A percentile compares a stretch with the other conserved stretches of the same genome.
Evolutionary conservation across 768 basidiomycete genomes (phyloP).

Genomic region (Goffeauzyma gilvescens): DNA sequence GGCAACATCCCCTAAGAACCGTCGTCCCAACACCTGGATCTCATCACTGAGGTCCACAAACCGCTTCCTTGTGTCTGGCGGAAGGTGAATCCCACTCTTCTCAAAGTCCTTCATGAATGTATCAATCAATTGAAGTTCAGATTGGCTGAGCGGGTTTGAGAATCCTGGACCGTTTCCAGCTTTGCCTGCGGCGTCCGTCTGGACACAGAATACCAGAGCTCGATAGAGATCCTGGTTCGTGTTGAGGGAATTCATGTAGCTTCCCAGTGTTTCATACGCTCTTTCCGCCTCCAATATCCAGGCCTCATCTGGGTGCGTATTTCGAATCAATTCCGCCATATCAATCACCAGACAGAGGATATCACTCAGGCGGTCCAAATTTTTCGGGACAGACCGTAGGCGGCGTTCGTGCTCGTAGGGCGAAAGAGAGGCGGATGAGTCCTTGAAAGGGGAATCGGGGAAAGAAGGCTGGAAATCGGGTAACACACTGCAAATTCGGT

Average conservation of each 20-base stretch:
- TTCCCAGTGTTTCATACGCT: constrained; percentile 78
- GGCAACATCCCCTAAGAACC: constrained; percentile 52
- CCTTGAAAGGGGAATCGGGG: constrained; percentile 5
- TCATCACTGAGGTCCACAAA: constrained; percentile 82
- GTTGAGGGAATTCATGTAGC: constrained; percentile 94
- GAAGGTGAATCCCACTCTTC: constrained; percentile 83
- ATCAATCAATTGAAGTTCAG: constrained; percentile 42
- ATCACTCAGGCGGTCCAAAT: constrained; percentile 88
- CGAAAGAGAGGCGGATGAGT: constrained; percentile 3
- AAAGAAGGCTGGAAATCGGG: constrained; percentile 11
- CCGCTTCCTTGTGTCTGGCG: constrained; percentile 51
- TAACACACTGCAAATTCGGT: constrained; percentile 54
- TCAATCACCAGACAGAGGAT: constrained; percentile 91
- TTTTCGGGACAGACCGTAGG: constrained; percentile 74
- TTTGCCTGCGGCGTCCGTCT: no score
- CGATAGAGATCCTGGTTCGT: constrained; percentile 77
- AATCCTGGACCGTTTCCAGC: no score
- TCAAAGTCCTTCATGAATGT: constrained; percentile 96
- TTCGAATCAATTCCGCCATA: constrained; percentile 78
- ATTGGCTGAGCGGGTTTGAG: constrained; percentile 16
- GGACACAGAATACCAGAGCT: constrained; percentile 18
- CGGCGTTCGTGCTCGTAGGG: constrained; percentile 41
- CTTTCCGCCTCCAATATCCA: constrained; percentile 73
- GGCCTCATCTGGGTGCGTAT: constrained; percentile 66
- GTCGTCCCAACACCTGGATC: constrained; percentile 66